Percentiles rank a stretch among this genome's conserved stretches.
These are phyloP conservation scores for Hypoxylon intermedium DNA, from an alignment of 495 filamentous ascomycete genomes.

Conservation along the genomic window DNA sequence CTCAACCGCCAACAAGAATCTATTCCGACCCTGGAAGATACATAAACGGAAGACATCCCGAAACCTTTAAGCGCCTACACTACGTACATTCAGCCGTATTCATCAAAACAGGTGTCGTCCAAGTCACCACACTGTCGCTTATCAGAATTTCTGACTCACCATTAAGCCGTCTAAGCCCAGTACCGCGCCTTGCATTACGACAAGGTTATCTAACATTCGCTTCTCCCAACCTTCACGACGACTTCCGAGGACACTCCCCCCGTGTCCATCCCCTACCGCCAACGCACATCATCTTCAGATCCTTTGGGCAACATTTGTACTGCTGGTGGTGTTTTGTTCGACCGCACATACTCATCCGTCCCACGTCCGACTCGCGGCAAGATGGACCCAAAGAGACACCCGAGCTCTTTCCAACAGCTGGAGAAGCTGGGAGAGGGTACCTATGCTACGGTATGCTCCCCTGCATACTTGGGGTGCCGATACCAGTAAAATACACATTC, in stretches of 20 bases:
- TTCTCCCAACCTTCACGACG: constrained; percentile 33
- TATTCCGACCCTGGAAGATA: constrained; percentile 26
- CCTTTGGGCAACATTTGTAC: constrained; percentile 27
- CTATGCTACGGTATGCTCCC: constrained; percentile 88
- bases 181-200: constrained; percentile 34
- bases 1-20: constrained; percentile 22
- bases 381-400: constrained; percentile 90
- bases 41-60: constrained; percentile 23
- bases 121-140: constrained; percentile 22
- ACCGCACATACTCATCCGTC: constrained; percentile 13
- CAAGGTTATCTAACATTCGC: constrained; percentile 29
- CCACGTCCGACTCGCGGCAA: constrained; percentile 32
- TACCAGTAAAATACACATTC: constrained; percentile 7
- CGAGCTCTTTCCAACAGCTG: constrained; percentile 97
- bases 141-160: constrained; percentile 10
- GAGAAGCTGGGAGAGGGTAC: constrained; percentile 99
- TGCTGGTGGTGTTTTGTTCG: constrained; percentile 24
- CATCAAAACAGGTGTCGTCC: constrained; percentile 1
- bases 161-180: neutral
- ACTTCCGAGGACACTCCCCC: constrained; percentile 31
- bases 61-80: constrained; percentile 29
- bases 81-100: constrained; percentile 15
- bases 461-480: too few species aligned
- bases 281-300: constrained; percentile 11
- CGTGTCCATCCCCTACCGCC: constrained; percentile 16